Evolutionary conservation across 805 yeast genomes (phyloP), one percentile per base, ranked within the genome.

Genomic region (Hanseniaspora taiwanica): DNA sequence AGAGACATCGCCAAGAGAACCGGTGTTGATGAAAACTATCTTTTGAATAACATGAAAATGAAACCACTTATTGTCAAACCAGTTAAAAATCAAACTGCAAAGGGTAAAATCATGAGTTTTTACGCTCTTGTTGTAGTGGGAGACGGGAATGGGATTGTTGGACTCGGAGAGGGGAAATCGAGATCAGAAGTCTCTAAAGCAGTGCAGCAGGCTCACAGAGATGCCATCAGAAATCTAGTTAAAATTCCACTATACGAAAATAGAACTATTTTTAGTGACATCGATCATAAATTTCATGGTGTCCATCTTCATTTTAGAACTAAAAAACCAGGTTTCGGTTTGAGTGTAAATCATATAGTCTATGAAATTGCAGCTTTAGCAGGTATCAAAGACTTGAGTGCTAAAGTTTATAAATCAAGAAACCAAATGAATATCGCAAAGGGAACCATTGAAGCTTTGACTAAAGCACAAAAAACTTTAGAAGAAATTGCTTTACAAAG

Each of bases 391-490:
- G 98, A 91, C 63, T 66, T 91, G 53, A 75, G 86, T 52, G 96
- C 93, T 4, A 89, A 89, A 56, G 82, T 89, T 37, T 84, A 81
- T 68, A 80, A 86, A 54, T 83, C 95, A 27, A 76, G 97, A 68
- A 91, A 89, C 64, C 80, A 81, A 39, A 85, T 91, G 94, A 87
- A 87, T 61, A 93, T 87, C 37, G 84, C 84, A 43, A 86, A 87
- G 65, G 91, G 89, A 35, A 73, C 87, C 39, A 68, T 87, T 44
- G 93, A 84, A 58, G 96, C 96, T 1, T 71, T 91, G 48, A 47
- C 53, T 6, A 67, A 71, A 39, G 74, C 76, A 53, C 97, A 87
- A 63, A 74, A 74, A 48, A 72, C 93, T 2, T 70, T 84, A 51
- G 93, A 83, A 52, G 94, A 86, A 51, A 71, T 89, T 57, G 96